Evolutionary conservation across 2,329 filamentous ascomycete genomes (phyloP).

Genomic region (Ophiostoma himal-ulmi): DNA sequence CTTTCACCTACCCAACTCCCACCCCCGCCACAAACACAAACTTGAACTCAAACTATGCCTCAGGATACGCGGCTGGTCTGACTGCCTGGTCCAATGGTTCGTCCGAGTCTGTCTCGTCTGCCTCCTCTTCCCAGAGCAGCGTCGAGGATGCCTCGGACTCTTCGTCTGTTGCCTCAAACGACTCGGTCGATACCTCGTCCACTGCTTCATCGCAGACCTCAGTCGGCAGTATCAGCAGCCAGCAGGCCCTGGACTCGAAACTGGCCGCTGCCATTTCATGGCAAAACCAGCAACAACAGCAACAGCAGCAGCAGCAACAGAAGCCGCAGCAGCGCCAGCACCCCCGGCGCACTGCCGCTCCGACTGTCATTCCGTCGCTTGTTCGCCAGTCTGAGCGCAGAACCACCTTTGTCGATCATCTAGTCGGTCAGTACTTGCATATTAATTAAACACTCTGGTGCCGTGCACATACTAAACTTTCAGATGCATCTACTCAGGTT

Average conservation of each 20-base stretch:
- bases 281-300: constrained; percentile 19
- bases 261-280: constrained; percentile 20
- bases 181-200: constrained; percentile 27
- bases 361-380: constrained; percentile 64
- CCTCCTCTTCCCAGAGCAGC: constrained; percentile 20
- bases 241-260: constrained; percentile 19
- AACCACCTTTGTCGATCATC: constrained; percentile 89
- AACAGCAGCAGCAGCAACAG: constrained; percentile 16
- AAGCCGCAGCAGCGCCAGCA: constrained; percentile 51
- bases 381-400: constrained; percentile 87
- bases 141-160: constrained; percentile 27
- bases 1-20: constrained; percentile 37
- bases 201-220: constrained; percentile 25
- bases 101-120: constrained; percentile 29
- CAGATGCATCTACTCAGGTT: constrained; percentile 96
- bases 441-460: background rate
- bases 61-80: constrained; percentile 33
- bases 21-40: constrained; percentile 44
- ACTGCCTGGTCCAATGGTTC: constrained; percentile 67
- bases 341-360: constrained; percentile 51
- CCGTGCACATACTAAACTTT: constrained; percentile 21
- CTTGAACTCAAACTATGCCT: constrained; percentile 29
- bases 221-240: constrained; percentile 21
- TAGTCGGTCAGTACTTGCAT: constrained; percentile 72
- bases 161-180: constrained; percentile 16